A percentile compares a stretch with the other conserved stretches of the same genome.
These are phyloP conservation scores for Psilocybe tampanensis DNA, from an alignment of 768 basidiomycete genomes.

Conservation along the genomic window DNA sequence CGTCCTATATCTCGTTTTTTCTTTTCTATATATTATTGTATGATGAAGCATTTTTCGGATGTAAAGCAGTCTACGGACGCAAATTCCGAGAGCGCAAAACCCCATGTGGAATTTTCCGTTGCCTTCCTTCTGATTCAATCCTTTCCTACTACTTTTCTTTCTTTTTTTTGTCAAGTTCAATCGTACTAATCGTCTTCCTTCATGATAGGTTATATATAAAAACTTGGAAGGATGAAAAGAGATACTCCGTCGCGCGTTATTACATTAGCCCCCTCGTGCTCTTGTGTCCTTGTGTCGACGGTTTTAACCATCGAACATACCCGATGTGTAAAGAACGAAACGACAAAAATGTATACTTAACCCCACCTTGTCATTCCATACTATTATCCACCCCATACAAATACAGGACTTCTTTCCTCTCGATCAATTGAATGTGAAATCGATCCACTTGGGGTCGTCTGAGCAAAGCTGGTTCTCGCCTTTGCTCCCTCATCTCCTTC, in stretches of 20 bases:
- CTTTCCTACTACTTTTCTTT: constrained; percentile 2
- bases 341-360: no score
- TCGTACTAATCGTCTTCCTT: constrained; percentile 13
- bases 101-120: constrained; percentile 64
- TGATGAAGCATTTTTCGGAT: constrained; percentile 30
- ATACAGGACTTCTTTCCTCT: no score
- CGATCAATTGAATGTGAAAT: no score
- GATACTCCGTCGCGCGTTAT: neutral
- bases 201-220: constrained; percentile 3
- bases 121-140: constrained; percentile 58
- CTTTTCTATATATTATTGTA: constrained; percentile 6
- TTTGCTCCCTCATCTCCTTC: neutral
- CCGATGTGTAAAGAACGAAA: neutral
- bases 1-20: neutral
- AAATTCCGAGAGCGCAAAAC: constrained; percentile 33
- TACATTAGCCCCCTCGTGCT: neutral
- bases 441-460: no score
- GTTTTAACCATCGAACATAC: neutral
- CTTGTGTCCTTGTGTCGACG: neutral
- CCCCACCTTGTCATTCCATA: no score
- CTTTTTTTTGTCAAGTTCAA: constrained; percentile 1
- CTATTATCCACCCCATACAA: no score
- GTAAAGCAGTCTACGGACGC: constrained; percentile 28
- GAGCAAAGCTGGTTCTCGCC: no score
- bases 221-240: neutral